phyloP scores from a whole-genome alignment of 768 basidiomycete genomes.

The Naganishia vaughanmartiniae region DNA sequence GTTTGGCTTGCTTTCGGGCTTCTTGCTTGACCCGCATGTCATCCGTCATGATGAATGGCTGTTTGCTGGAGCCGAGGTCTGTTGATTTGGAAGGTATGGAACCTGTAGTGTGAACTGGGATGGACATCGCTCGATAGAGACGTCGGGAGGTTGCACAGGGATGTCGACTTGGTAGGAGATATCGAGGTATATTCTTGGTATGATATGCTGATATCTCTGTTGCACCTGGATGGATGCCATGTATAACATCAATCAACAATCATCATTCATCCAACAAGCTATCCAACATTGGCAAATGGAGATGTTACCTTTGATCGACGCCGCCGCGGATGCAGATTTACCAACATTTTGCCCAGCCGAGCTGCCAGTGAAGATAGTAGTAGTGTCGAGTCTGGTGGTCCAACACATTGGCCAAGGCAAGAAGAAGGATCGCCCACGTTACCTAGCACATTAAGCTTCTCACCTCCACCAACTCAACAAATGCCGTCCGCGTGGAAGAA shows the following conservation, averaged over 20 bases:
- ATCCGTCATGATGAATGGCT: constrained; percentile 34
- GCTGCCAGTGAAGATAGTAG: background rate
- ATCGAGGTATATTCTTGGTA: background rate
- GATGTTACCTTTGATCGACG: background rate
- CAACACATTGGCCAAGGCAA: too few species aligned
- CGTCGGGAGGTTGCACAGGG: background rate
- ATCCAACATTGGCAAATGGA: background rate
- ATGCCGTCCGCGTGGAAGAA: constrained; percentile 23
- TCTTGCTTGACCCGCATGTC: constrained; percentile 39
- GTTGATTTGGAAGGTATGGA: background rate
- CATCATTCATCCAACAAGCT: too few species aligned
- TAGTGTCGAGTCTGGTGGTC: background rate
- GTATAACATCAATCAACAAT: background rate
- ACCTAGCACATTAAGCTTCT: too few species aligned
- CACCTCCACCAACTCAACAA: background rate
- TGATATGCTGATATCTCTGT: background rate
- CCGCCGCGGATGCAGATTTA: constrained; percentile 4
- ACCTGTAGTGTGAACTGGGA: background rate
- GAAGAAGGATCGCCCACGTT: too few species aligned
- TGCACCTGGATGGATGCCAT: background rate
- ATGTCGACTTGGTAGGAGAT: background rate
- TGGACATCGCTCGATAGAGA: background rate
- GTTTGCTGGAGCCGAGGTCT: background rate
- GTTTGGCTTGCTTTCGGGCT: constrained; percentile 41
- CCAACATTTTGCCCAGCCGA: constrained; percentile 22